Percentiles rank a stretch among this genome's conserved stretches.
Evolutionary conservation across 2,329 filamentous ascomycete genomes (phyloP).

Genomic region (Hansfordia pulvinata): DNA sequence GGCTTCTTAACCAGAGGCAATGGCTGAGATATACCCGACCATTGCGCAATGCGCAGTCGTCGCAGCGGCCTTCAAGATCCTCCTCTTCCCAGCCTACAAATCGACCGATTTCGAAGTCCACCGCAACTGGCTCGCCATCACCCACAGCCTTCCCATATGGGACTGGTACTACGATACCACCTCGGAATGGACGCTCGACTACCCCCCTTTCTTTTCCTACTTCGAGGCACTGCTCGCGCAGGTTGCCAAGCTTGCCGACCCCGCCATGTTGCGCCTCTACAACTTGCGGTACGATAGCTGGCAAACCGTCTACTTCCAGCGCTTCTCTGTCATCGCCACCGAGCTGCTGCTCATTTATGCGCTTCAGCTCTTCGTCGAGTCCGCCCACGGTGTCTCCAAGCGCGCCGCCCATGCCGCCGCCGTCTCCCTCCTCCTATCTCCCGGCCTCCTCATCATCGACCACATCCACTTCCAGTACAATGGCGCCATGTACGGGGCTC

Average conservation of each 20-base stretch:
- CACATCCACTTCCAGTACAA: conserved; percentile 98
- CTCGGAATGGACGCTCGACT: conserved; percentile 98
- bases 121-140: conserved; percentile 96
- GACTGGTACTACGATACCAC: conserved; percentile 97
- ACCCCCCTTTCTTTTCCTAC: conserved; percentile 94
- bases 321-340: conserved; percentile 71
- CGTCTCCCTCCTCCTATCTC: conserved; percentile 80
- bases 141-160: conserved; percentile 71
- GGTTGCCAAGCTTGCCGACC: conserved; percentile 61
- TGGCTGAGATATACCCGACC: conserved; percentile 78
- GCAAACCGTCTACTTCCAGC: conserved; percentile 89
- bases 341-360: conserved; percentile 78
- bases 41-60: conserved; percentile 78
- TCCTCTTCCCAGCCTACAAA: conserved; percentile 92
- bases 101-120: conserved; percentile 99
- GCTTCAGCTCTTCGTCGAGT: conserved; percentile 67
- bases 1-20: conserved; percentile 23
- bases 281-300: conserved; percentile 81
- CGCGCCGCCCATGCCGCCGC: conserved; percentile 74
- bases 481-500: conserved; percentile 83
- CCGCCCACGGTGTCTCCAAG: conserved; percentile 49
- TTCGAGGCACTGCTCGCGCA: conserved; percentile 92
- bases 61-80: conserved; percentile 77
- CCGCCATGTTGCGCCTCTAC: conserved; percentile 67
- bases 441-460: conserved; percentile 90